A percentile compares a stretch with the other conserved stretches of the same genome.
Evolutionary conservation across 148 eudicot species (phyloP).

Genomic region (Cornus kousa): DNA sequence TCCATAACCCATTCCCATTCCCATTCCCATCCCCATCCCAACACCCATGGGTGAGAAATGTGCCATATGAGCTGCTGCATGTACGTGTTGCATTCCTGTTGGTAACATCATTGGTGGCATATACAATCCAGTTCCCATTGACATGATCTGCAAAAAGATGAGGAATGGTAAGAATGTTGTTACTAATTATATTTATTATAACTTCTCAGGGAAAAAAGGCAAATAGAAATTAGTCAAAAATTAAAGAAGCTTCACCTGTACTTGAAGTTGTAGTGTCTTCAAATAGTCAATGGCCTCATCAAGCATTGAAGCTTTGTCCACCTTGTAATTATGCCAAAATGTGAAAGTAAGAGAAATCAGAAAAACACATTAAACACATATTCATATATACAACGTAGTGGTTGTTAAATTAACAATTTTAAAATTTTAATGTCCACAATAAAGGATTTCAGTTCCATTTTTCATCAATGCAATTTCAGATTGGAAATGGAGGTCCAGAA

Average conservation of each 20-base stretch:
- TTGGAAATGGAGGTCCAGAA: background rate
- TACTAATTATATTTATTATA: background rate
- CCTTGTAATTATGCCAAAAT: constrained; percentile 34
- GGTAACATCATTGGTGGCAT: constrained; percentile 93
- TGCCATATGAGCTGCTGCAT: constrained; percentile 64
- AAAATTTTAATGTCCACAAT: background rate
- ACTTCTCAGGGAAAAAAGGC: background rate
- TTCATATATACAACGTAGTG: background rate
- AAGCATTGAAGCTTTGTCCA: constrained; percentile 96
- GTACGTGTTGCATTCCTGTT: constrained; percentile 69
- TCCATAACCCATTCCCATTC: constrained; percentile 65
- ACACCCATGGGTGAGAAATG: constrained; percentile 67
- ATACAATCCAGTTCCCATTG: constrained; percentile 90
- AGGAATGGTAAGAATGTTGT: background rate
- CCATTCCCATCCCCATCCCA: constrained; percentile 65
- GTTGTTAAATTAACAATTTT: background rate
- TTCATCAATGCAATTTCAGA: background rate
- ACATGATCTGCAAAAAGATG: constrained; percentile 60
- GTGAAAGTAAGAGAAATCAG: constrained; percentile 11
- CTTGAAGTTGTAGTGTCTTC: constrained; percentile 90
- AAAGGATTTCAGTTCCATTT: background rate
- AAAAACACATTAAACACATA: background rate
- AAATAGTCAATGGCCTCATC: constrained; percentile 95
- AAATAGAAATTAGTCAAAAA: background rate
- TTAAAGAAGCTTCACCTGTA: constrained; percentile 54